Evolutionary conservation across 1,284 basidiomycete genomes (phyloP), one percentile per base, ranked within the genome.

Genomic region (Cutaneotrichosporon spelunceum): DNA sequence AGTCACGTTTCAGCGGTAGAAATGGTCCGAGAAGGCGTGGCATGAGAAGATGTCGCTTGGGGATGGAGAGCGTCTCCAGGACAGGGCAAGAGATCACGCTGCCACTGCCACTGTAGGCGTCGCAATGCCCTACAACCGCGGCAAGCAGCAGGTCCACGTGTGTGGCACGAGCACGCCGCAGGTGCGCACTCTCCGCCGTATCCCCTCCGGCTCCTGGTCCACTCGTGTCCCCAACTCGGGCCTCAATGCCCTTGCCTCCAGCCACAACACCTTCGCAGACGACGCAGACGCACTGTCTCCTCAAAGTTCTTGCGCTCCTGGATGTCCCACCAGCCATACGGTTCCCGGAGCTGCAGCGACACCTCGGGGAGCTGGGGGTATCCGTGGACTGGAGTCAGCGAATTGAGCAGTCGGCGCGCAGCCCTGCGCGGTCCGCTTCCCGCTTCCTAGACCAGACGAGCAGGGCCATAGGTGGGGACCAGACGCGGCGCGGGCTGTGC

Each of bases 301-400:
- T 88, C 89, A 80, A 87, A 89, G 79, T 94, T 93, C 66, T 89
- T 85, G 67, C 92, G 83, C 82, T 89, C 85, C 74, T 91, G 87
- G 49, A 78, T 73, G 77, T 94, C 91, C 80, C 89, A 86, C 91
- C 91, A 94, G 56, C 90, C 90, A 59, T 79, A 82, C 0, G 91
- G 82, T 42, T 85, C 82, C 36, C 88, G 83, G 34, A 81, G 80
- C 71, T 91, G 89, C 67, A 84, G 82, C 19, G 87, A 88, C 54
- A 87, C 81, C 75, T 83, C 83, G 42, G 90, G 89, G 4, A 92
- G 82, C 69, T 87, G 83, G 21, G 90, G 90, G 72, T 93, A 92
- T 68, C 86, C 89, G 66, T 78, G 70, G 63, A 79, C 78, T 79
- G 64, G 49, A n/a, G 64, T 66, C 50, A 66, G 64, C 33, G 7